These are phyloP conservation scores for Acacia melanoxylon DNA, from an alignment of 306 rosid species.

Conservation along the genomic window DNA sequence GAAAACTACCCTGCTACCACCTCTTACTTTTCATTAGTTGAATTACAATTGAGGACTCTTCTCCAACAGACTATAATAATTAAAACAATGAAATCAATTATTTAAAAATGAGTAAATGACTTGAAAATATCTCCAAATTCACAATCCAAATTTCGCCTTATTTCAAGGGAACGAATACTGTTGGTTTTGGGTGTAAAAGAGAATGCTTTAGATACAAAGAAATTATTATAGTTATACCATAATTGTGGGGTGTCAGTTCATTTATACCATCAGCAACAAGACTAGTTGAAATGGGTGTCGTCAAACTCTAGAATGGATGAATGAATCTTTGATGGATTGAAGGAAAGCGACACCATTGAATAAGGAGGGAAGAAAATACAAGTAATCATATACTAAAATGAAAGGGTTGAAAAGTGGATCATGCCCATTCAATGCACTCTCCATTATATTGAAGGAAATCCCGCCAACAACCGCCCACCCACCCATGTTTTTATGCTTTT, in stretches of 20 bases:
- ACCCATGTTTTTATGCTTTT: neutral
- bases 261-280: neutral
- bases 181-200: too few relatives aligned
- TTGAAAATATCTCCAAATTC: neutral
- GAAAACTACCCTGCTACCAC: too few relatives aligned
- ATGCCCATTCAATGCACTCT: neutral
- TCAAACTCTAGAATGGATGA: neutral
- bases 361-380: neutral
- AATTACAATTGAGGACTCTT: too few relatives aligned
- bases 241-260: neutral
- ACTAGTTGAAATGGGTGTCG: neutral
- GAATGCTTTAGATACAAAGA: neutral
- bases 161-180: too few relatives aligned
- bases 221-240: neutral
- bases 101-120: neutral
- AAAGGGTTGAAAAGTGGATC: neutral
- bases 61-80: too few relatives aligned
- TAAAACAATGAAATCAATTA: too few relatives aligned
- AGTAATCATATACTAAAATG: neutral
- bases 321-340: neutral
- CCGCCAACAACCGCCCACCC: neutral
- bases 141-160: neutral
- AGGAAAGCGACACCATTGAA: neutral
- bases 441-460: neutral
- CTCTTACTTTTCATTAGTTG: too few relatives aligned